These are phyloP conservation scores for Chaetomiaceae sp. DNA, from an alignment of 2,329 filamentous ascomycete genomes.

Conservation along the genomic window DNA sequence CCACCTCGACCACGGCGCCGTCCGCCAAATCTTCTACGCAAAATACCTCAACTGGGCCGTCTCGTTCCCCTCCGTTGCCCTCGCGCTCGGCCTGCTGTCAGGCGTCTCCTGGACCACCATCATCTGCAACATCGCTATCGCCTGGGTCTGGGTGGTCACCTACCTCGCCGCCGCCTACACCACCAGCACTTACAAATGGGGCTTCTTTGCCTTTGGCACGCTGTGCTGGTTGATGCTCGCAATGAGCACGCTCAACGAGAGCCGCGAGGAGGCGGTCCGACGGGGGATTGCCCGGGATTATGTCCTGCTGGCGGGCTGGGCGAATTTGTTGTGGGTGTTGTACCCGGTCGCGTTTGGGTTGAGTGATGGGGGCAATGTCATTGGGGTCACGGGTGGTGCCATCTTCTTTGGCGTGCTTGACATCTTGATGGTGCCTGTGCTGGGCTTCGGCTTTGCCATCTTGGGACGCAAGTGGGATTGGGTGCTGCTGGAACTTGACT, in stretches of 20 bases:
- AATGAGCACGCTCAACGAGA: slow-evolving; percentile 1
- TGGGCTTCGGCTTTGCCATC: slow-evolving; percentile 38
- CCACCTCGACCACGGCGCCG: slow-evolving; percentile 28
- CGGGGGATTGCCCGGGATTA: slow-evolving; percentile 40
- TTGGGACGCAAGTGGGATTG: background rate
- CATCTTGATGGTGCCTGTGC: slow-evolving; percentile 40
- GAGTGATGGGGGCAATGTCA: slow-evolving; percentile 48
- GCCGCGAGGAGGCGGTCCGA: no score
- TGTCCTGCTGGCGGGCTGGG: slow-evolving; percentile 41
- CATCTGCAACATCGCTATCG: slow-evolving; percentile 44
- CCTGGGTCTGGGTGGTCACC: slow-evolving; percentile 49
- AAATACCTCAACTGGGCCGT: slow-evolving; percentile 55
- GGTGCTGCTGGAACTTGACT: background rate
- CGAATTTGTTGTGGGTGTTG: slow-evolving; percentile 49
- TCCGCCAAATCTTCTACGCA: slow-evolving; percentile 51
- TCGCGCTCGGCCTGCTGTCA: slow-evolving; percentile 47
- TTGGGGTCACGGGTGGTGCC: slow-evolving; percentile 42
- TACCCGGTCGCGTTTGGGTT: slow-evolving; percentile 53
- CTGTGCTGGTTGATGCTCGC: slow-evolving; percentile 26
- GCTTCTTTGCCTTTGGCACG: slow-evolving; percentile 52
- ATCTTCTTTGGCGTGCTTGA: slow-evolving; percentile 55
- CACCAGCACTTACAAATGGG: slow-evolving; percentile 51
- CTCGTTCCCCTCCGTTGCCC: slow-evolving; percentile 41
- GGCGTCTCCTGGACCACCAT: slow-evolving; percentile 55
- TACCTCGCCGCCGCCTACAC: slow-evolving; percentile 49